Conservation (phyloP, 1,284 basidiomycete species). For the Fomitopsis schrenkii region DNA sequence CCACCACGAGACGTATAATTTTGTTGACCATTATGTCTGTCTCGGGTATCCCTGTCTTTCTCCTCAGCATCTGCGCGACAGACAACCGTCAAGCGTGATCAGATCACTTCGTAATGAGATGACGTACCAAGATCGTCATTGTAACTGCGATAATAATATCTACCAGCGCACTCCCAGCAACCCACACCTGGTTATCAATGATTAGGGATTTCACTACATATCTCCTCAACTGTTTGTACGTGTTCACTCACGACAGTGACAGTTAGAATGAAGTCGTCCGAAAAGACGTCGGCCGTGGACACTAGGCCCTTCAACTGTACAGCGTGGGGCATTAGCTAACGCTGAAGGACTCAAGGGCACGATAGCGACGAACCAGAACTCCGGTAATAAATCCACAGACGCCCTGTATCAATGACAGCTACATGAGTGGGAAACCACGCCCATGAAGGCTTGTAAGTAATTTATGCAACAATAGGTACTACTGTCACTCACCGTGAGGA, state of each 20-base stretch:
- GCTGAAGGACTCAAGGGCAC: too few species aligned
- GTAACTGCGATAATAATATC: not conserved
- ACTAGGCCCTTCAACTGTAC: not conserved
- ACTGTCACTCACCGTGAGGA: not conserved
- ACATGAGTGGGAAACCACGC: not conserved
- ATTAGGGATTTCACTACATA: too few species aligned
- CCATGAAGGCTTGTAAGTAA: not conserved
- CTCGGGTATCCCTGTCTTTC: not conserved
- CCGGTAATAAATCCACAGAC: not conserved
- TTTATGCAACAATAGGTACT: too few species aligned
- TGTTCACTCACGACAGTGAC: not conserved
- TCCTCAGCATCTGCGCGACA: not conserved
- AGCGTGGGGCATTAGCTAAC: not conserved
- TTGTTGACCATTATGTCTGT: not conserved
- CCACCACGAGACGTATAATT: not conserved
- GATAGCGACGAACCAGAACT: not conserved
- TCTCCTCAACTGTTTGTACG: too few species aligned
- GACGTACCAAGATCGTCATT: not conserved
- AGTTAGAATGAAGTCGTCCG: not conserved
- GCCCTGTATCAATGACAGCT: not conserved
- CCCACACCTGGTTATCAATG: not conserved
- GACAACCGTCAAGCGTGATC: not conserved
- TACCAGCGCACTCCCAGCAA: not conserved
- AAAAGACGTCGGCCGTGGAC: not conserved
- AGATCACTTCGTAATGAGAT: not conserved